Conservation (phyloP, 768 basidiomycete genomes). For the Lactarius akahatsu region DNA sequence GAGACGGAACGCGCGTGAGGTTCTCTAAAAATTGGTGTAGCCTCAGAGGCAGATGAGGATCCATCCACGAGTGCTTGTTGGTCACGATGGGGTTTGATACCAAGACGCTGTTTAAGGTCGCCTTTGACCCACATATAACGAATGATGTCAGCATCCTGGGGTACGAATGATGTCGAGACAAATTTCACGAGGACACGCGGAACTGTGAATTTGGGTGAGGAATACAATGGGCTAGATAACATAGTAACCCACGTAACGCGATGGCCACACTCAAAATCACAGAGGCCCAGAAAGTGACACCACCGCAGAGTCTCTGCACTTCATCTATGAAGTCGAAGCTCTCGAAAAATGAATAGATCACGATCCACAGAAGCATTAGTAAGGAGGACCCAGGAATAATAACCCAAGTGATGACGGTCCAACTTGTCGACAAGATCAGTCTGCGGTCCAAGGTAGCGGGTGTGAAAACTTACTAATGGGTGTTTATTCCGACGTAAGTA, state of each 20-base stretch:
- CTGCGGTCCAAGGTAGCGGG: slow-evolving; percentile 4
- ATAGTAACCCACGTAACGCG: slow-evolving; percentile 61
- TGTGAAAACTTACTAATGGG: slow-evolving; percentile 69
- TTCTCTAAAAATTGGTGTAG: slow-evolving; percentile 68
- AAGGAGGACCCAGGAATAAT: slow-evolving; percentile 75
- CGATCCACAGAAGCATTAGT: slow-evolving; percentile 86
- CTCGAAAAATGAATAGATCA: slow-evolving; percentile 79
- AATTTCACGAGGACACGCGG: slow-evolving; percentile 83
- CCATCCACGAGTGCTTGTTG: slow-evolving; percentile 23
- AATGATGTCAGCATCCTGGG: slow-evolving; percentile 86
- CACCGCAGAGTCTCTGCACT: slow-evolving; percentile 69
- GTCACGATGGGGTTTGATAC: slow-evolving; percentile 60
- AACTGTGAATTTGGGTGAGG: slow-evolving; percentile 43
- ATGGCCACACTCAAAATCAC: slow-evolving; percentile 67
- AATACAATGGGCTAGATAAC: background rate
- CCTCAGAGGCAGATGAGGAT: slow-evolving; percentile 49
- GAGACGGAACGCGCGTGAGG: slow-evolving; percentile 65
- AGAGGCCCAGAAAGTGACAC: slow-evolving; percentile 81
- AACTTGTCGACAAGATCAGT: slow-evolving; percentile 43
- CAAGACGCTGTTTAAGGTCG: slow-evolving; percentile 78
- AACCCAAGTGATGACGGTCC: slow-evolving; percentile 84
- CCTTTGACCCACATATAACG: slow-evolving; percentile 90
- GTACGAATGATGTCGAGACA: slow-evolving; percentile 64
- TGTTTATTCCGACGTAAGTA: slow-evolving; percentile 86
- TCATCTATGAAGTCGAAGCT: slow-evolving; percentile 73